A percentile compares a stretch with the other conserved stretches of the same genome.
These are phyloP conservation scores for Dendryphion nanum DNA, from an alignment of 2,329 filamentous ascomycete species.

Conservation along the genomic window DNA sequence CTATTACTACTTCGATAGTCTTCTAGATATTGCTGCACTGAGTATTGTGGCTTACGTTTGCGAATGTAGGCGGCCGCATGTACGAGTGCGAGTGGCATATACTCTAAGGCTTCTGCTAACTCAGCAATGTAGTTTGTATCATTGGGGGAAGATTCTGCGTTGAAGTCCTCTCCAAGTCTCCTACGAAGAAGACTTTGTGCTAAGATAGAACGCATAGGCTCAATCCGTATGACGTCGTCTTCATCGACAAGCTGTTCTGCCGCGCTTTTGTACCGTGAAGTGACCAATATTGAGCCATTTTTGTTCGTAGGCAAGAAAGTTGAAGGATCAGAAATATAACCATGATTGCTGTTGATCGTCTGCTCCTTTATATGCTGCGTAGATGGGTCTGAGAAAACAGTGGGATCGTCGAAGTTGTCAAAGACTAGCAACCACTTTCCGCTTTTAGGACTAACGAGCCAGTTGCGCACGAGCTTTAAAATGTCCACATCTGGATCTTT, in stretches of 20 bases:
- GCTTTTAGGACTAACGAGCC: constrained; percentile 23
- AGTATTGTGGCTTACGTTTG: constrained; percentile 2
- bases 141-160: too few species aligned
- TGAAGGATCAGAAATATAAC: too few species aligned
- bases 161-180: constrained; percentile 17
- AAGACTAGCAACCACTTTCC: constrained; percentile 43
- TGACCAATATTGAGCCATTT: constrained; percentile 2
- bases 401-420: constrained; percentile 46
- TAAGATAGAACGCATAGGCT: constrained; percentile 19
- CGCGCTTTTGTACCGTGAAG: background rate
- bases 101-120: constrained; percentile 21
- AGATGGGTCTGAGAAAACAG: too few species aligned
- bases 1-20: constrained; percentile 34
- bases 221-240: constrained; percentile 12
- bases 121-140: constrained; percentile 4
- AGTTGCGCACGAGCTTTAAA: constrained; percentile 35
- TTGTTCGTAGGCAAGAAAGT: too few species aligned
- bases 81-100: constrained; percentile 30
- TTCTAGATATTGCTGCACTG: constrained; percentile 34
- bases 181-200: constrained; percentile 20
- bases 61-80: constrained; percentile 37
- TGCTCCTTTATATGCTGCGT: too few species aligned
- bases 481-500: constrained; percentile 32
- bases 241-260: constrained; percentile 6
- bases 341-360: too few species aligned